Evolutionary conservation across 306 rosid species (phyloP), one percentile per base, ranked within the genome.

Genomic region (Trifolium subterraneum): DNA sequence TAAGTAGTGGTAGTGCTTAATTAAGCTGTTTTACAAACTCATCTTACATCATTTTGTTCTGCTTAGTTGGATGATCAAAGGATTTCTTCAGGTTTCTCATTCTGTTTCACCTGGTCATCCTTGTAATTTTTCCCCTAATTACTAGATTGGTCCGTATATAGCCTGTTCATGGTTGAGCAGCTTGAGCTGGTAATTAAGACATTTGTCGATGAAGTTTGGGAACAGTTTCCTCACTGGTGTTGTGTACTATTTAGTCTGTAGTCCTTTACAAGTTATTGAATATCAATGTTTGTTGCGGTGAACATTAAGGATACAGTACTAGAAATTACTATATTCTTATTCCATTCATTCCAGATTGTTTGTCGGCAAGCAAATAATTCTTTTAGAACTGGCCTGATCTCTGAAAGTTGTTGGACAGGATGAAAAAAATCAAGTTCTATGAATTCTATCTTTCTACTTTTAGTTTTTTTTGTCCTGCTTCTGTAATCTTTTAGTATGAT

Each of bases 401-500:
- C 52, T 5, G 16, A n/a, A 51, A 51, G 10, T 29, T 61, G 55
- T 42, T 22, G 9, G 61, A 19, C 58, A 6, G 75, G 16, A 60
- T 60, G 13, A 22, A 68, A 74, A 74, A 67, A 10, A 31, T 68
- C 39, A 13, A 51, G 70, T 70, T 64, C 10, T 55, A 18, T 42
- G 36, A 45, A 68, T 52, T 74, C 59, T 48, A 45, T 64, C 22
- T 39, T 50, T 75, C 60, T 73, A 67, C 27, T 65, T 72, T 69
- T 4, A 31, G 8, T 13, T 18, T 27, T 25, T 25, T 70, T 36
- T n/a, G 36, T n/a, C 8, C n/a, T 42, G 4, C 51, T 33, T 45
- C 25, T 47, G 35, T 71, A 45, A n/a, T 81, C 41, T 36, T 55
- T 71, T 45, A 5, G 35, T 23, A 75, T 22, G 66, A n/a, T n/a